A percentile compares a stretch with the other conserved stretches of the same genome.
These are phyloP conservation scores for Peltaster fructicola DNA, from an alignment of 2,329 filamentous ascomycete species.

Conservation along the genomic window DNA sequence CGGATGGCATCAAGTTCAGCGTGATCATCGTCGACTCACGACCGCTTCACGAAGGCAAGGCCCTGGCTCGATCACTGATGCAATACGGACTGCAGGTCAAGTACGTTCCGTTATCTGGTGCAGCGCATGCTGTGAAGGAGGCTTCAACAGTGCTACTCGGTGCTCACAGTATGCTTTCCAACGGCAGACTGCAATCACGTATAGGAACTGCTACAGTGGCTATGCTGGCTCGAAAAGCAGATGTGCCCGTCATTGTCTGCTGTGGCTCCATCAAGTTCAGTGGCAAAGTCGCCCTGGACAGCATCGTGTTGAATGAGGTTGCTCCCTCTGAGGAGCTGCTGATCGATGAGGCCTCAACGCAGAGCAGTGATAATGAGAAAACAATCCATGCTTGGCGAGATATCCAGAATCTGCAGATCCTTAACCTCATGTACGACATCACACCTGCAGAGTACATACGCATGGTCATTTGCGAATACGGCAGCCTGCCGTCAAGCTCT, in stretches of 20 bases:
- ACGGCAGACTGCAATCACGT: slow-evolving; percentile 75
- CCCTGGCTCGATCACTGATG: slow-evolving; percentile 53
- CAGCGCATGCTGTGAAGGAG: slow-evolving; percentile 54
- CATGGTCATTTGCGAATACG: slow-evolving; percentile 81
- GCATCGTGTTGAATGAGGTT: slow-evolving; percentile 86
- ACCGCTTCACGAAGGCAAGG: slow-evolving; percentile 51
- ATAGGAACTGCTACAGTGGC: slow-evolving; percentile 77
- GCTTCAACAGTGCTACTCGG: slow-evolving; percentile 65
- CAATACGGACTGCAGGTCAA: slow-evolving; percentile 56
- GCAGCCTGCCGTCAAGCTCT: slow-evolving; percentile 67
- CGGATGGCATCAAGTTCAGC: slow-evolving; percentile 54
- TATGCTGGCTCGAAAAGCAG: slow-evolving; percentile 58
- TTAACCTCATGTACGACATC: slow-evolving; percentile 78
- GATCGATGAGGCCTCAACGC: slow-evolving; percentile 4
- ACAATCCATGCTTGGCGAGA: slow-evolving; percentile 37
- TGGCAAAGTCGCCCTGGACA: slow-evolving; percentile 74
- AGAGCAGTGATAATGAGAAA: slow-evolving; percentile 11
- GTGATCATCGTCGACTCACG: slow-evolving; percentile 71
- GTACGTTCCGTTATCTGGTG: slow-evolving; percentile 65
- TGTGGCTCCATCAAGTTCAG: slow-evolving; percentile 95
- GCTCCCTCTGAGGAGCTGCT: slow-evolving; percentile 53
- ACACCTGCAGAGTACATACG: slow-evolving; percentile 76
- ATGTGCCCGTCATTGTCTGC: slow-evolving; percentile 69
- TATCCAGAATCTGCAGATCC: slow-evolving; percentile 41
- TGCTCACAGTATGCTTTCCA: slow-evolving; percentile 88